These are phyloP conservation scores for Berberis thunbergii DNA, from an alignment of 164 flowering plant genomes.

Conservation along the genomic window DNA sequence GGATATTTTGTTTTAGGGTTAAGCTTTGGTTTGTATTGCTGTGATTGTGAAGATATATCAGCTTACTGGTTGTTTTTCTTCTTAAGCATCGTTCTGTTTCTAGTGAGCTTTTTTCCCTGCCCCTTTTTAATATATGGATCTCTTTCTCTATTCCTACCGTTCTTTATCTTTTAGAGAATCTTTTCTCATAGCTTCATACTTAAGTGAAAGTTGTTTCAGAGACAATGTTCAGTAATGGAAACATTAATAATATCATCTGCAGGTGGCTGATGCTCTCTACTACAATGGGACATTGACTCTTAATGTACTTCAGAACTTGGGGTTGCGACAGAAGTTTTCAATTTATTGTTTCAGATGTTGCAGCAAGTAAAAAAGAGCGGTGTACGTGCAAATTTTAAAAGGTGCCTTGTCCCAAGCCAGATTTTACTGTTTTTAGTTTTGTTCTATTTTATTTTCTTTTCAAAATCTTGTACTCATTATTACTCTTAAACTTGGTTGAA, in stretches of 20 bases:
- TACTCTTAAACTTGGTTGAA: background rate
- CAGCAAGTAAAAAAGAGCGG: constrained; percentile 88
- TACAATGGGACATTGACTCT: constrained; percentile 76
- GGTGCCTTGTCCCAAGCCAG: constrained; percentile 28
- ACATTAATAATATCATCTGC: constrained; percentile 15
- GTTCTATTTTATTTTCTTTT: background rate
- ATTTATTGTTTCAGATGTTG: constrained; percentile 92
- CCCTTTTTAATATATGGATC: no score
- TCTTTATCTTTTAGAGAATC: no score
- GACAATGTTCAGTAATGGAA: no score
- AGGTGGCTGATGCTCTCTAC: constrained; percentile 89
- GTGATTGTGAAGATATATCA: no score
- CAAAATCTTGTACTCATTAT: background rate
- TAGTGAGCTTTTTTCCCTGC: no score
- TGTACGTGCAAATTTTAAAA: constrained; percentile 60
- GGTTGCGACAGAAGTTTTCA: constrained; percentile 73
- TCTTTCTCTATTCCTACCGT: no score
- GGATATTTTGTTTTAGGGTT: no score
- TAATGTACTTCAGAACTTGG: constrained; percentile 74
- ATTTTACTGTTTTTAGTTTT: background rate
- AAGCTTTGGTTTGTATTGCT: no score
- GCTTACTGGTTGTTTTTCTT: no score
- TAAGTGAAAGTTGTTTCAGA: no score
- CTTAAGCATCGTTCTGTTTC: no score
- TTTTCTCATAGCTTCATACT: no score